Evolutionary conservation across 1,139 yeast genomes (phyloP), one percentile per base, ranked within the genome.

Genomic region (Blastobotrys aristatus): DNA sequence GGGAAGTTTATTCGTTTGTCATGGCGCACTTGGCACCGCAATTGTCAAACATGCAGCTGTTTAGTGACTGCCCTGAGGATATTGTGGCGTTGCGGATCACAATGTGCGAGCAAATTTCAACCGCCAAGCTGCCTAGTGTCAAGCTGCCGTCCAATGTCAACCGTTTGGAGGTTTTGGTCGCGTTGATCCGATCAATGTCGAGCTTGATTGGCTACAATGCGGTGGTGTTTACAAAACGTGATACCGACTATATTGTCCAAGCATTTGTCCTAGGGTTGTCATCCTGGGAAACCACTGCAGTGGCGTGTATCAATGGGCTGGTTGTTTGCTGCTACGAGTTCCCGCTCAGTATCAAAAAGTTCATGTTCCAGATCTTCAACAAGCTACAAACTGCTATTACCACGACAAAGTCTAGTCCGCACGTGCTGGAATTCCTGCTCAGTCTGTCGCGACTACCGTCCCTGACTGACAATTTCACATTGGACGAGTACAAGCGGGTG

Each of bases 271-370:
- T 73, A 43, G 88, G 89, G 0, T 67, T 87, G 47, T 76, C 80
- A 2, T 80, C 89, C 2, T 84, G 92, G 84, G 90, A 86, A 52
- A 79, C 77, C 53, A 79, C 95, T 0, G 87, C 90, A 0, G 55
- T 62, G 6, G 89, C 94, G 1, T 80, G 89, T 57, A 76, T 88
- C 43, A 89, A 87, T 57, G 82, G 84, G 26, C 69, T 88, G 51
- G 79, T 86, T 0, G 76, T 85, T 1, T 84, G 94, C 55, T 85
- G 95, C 62, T 85, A 84, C 61, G 95, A 86, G 60, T 73, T 84
- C 42, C 95, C 96, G 0, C 62, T 76, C 16, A 82, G 94, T 0
- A 73, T 87, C 47, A 84, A 84, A 63, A 82, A 82, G 57, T 83
- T 71, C 55, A 63, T 88, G 43, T 74, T 84, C 4, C 79, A 77